Conservation (phyloP, 768 basidiomycete species). For the Wakefieldia striispora region DNA sequence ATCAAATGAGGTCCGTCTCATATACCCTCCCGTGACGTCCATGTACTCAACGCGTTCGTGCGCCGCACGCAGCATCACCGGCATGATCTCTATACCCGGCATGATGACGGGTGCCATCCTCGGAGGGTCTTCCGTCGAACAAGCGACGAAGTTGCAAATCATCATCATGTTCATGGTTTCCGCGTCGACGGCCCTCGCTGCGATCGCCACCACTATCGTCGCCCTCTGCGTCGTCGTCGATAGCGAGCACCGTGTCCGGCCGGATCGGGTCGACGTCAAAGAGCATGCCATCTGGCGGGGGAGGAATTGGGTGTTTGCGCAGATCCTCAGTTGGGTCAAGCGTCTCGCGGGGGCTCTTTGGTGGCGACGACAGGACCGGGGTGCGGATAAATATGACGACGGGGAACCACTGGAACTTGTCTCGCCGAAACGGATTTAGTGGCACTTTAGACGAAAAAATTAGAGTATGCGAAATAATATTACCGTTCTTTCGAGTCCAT, state of each 20-base stretch:
- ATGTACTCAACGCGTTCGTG: too few relatives aligned
- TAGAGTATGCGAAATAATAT: too few relatives aligned
- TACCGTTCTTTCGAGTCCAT: too few relatives aligned
- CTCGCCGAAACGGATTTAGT: too few relatives aligned
- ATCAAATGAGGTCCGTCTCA: constrained; percentile 71
- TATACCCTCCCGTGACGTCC: not conserved
- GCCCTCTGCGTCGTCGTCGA: constrained; percentile 68
- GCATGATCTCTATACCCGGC: constrained; percentile 76
- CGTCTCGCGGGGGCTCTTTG: constrained; percentile 7
- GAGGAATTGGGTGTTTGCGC: constrained; percentile 30
- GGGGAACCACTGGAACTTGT: not conserved
- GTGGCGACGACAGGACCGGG: not conserved
- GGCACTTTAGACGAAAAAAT: too few relatives aligned
- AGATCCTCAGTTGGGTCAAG: constrained; percentile 15
- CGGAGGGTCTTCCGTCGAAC: constrained; percentile 79
- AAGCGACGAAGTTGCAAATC: constrained; percentile 86
- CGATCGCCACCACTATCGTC: constrained; percentile 60
- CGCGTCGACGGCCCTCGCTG: constrained; percentile 68
- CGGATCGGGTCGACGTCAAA: constrained; percentile 53
- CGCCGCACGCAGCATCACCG: constrained; percentile 68
- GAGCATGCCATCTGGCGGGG: constrained; percentile 35
- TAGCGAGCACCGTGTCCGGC: constrained; percentile 57
- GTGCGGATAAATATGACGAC: not conserved
- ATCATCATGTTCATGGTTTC: constrained; percentile 95
- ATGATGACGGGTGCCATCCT: constrained; percentile 94